Evolutionary conservation across 768 basidiomycete species (phyloP).

Genomic region (Auriscalpium orientale): DNA sequence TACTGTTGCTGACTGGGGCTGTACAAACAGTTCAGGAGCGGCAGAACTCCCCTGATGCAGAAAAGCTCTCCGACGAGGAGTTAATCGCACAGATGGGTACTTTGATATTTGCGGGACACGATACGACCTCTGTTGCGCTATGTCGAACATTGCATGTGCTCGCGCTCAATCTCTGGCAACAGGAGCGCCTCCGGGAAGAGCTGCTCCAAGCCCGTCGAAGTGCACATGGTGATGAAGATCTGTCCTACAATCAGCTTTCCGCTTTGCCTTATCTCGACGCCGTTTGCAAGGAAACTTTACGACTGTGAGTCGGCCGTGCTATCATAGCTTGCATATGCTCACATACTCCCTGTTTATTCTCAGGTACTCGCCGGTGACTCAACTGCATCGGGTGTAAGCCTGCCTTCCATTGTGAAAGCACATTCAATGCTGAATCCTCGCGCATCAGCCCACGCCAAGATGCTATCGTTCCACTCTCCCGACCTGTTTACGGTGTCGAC

Average conservation of each 20-base stretch:
- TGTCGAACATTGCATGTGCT: constrained; percentile 16
- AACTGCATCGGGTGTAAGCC: constrained; percentile 11
- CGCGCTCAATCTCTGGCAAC: constrained; percentile 9
- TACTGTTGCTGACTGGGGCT: background rate
- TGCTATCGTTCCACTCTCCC: constrained; percentile 4
- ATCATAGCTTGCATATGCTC: background rate
- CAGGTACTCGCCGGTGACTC: constrained; percentile 10
- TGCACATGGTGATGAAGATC: constrained; percentile 7
- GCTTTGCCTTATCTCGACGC: constrained; percentile 32
- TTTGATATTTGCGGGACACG: constrained; percentile 16
- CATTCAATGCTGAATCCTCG: background rate
- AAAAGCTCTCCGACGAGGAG: constrained; percentile 21
- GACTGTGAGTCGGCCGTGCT: constrained; percentile 14
- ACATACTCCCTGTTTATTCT: constrained; percentile 6
- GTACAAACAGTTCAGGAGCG: constrained; percentile 17
- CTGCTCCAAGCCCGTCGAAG: constrained; percentile 4
- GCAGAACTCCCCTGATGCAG: constrained; percentile 8
- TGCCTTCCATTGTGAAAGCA: background rate
- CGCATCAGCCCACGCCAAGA: constrained; percentile 3
- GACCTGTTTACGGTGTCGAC: constrained; percentile 1
- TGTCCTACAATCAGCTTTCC: constrained; percentile 27
- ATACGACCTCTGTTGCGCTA: constrained; percentile 15
- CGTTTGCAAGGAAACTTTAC: constrained; percentile 26
- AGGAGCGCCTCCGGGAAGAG: constrained; percentile 12
- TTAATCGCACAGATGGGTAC: constrained; percentile 22